phyloP scores from a whole-genome alignment of 768 basidiomycete genomes.

The Lanmaoa pseudosensibilis region DNA sequence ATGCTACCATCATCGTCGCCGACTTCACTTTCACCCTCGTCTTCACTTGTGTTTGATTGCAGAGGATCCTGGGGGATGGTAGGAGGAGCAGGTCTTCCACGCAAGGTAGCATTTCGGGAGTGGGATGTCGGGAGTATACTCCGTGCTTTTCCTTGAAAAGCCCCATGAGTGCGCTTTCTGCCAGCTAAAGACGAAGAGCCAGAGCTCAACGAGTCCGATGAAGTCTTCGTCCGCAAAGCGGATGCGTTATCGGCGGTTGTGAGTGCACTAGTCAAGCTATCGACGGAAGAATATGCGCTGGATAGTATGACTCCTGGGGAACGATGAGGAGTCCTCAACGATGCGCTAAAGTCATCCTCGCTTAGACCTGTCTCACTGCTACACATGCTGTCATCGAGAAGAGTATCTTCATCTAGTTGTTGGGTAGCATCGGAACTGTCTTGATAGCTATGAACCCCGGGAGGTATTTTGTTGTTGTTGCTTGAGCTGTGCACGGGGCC shows the following conservation, averaged over 20 bases:
- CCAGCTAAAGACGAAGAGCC: constrained; percentile 40
- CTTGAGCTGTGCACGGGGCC: constrained; percentile 60
- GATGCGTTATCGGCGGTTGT: constrained; percentile 41
- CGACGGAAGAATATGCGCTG: constrained; percentile 26
- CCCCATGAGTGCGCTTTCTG: constrained; percentile 39
- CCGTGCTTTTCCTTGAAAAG: constrained; percentile 4
- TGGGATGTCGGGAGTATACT: constrained; percentile 6
- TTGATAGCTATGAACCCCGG: constrained; percentile 40
- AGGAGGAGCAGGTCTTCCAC: constrained; percentile 19
- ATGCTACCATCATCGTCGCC: constrained; percentile 5
- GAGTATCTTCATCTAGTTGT: constrained; percentile 21
- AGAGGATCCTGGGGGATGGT: constrained; percentile 10
- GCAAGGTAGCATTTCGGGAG: constrained; percentile 27
- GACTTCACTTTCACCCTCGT: constrained; percentile 18
- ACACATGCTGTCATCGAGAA: constrained; percentile 26
- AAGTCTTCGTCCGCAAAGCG: constrained; percentile 39
- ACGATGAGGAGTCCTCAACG: constrained; percentile 61
- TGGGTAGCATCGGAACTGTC: constrained; percentile 1
- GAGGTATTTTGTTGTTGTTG: constrained; percentile 42
- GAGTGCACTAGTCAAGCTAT: constrained; percentile 33
- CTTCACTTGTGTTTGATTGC: constrained; percentile 25
- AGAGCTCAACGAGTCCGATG: constrained; percentile 44
- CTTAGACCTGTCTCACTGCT: constrained; percentile 28
- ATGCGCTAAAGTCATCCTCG: constrained; percentile 63
- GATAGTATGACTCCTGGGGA: constrained; percentile 22